Evolutionary conservation across 768 basidiomycete genomes (phyloP).

Genomic region (Tulasnella sp.): DNA sequence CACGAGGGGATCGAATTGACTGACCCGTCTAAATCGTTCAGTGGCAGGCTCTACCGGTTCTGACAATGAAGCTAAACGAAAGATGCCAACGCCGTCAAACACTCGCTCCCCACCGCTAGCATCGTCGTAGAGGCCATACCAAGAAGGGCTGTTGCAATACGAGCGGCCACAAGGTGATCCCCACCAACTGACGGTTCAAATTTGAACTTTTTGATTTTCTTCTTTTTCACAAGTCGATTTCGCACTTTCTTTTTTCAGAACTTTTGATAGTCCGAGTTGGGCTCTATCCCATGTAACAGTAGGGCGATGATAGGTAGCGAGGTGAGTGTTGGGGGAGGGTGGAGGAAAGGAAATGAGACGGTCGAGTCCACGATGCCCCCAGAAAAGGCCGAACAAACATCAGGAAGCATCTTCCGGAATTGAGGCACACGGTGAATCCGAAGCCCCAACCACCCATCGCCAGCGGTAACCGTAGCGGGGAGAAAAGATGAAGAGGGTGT

Average conservation of each 20-base stretch:
- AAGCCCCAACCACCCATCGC: background rate
- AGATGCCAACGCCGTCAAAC: background rate
- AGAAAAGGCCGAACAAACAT: slow-evolving; percentile 6
- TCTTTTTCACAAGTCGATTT: slow-evolving; percentile 4
- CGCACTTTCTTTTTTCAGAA: slow-evolving; percentile 5
- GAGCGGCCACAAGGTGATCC: background rate
- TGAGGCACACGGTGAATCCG: slow-evolving; percentile 2
- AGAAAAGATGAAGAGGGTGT: background rate
- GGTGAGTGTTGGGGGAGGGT: background rate
- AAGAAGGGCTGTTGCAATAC: background rate
- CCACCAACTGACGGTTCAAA: slow-evolving; percentile 4
- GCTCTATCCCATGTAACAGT: slow-evolving; percentile 5
- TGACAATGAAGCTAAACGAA: background rate
- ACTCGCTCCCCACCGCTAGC: no score
- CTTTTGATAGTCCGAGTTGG: slow-evolving; percentile 1
- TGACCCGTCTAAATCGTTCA: background rate
- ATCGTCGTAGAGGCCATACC: background rate
- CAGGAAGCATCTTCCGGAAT: background rate
- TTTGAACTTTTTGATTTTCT: slow-evolving; percentile 1
- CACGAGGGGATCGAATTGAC: background rate
- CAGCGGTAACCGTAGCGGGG: background rate
- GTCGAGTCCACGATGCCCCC: background rate
- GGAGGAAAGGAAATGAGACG: background rate
- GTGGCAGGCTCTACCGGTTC: background rate
- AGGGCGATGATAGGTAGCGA: background rate